Conservation (phyloP, 495 filamentous ascomycete species). For the Xylaria castorea region DNA sequence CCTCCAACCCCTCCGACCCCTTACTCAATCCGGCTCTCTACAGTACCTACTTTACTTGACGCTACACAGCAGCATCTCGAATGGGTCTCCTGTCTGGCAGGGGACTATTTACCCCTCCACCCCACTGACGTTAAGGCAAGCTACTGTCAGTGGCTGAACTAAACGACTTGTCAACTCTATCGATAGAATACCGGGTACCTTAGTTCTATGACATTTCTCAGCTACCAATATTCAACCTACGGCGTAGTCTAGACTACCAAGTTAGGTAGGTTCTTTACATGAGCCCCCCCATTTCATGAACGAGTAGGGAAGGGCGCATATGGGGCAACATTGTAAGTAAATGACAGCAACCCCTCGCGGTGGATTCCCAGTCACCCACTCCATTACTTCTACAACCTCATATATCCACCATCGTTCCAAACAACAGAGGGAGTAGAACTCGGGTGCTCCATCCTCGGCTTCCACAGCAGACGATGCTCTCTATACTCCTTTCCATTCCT, state of each 20-base stretch:
- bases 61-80: constrained; percentile 6
- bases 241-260: background rate
- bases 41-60: background rate
- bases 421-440: background rate
- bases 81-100: constrained; percentile 8
- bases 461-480: background rate
- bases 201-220: no score
- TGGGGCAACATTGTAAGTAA: background rate
- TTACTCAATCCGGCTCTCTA: background rate
- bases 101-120: constrained; percentile 19
- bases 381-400: constrained; percentile 10
- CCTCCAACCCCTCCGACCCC: constrained; percentile 13
- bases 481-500: background rate
- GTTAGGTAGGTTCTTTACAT: background rate
- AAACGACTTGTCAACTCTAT: constrained; percentile 14
- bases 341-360: background rate
- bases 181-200: background rate
- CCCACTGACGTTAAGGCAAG: constrained; percentile 19
- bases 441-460: background rate
- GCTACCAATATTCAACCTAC: background rate
- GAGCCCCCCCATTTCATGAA: background rate
- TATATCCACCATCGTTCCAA: background rate
- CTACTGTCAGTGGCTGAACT: constrained; percentile 19
- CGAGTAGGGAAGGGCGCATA: background rate
- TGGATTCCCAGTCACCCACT: background rate